These are phyloP conservation scores for Aotearoamyces nothofagi DNA, from an alignment of 2,329 filamentous ascomycete genomes.

Conservation along the genomic window DNA sequence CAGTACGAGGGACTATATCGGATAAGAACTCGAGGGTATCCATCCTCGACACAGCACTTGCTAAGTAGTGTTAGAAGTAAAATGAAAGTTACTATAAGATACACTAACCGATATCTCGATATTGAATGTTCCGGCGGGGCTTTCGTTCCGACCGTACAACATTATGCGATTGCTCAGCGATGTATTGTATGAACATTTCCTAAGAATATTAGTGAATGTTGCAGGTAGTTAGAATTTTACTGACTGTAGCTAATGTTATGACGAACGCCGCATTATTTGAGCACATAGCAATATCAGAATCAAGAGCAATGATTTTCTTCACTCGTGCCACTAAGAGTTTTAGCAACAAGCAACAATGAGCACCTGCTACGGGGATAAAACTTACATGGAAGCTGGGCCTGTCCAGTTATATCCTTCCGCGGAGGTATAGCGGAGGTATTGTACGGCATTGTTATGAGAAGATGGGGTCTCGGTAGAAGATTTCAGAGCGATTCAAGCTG, in stretches of 20 bases:
- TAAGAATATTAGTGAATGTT: too few relatives aligned
- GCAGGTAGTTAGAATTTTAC: constrained; percentile 14
- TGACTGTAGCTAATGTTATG: constrained; percentile 76
- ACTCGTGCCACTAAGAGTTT: constrained; percentile 63
- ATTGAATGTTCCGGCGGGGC: constrained; percentile 85
- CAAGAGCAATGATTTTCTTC: constrained; percentile 85
- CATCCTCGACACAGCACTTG: constrained; percentile 70
- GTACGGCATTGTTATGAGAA: constrained; percentile 71
- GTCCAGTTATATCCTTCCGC: constrained; percentile 68
- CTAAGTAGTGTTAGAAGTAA: constrained; percentile 26
- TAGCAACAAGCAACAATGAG: neutral
- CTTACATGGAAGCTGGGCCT: constrained; percentile 73
- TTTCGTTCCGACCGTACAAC: constrained; percentile 86
- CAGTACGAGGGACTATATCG: constrained; percentile 79
- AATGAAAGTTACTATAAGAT: too few relatives aligned
- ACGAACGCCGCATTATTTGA: constrained; percentile 91
- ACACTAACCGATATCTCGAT: constrained; percentile 69
- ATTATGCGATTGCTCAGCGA: constrained; percentile 71
- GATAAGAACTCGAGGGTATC: constrained; percentile 92
- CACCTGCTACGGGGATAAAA: constrained; percentile 8
- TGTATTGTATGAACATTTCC: constrained; percentile 76
- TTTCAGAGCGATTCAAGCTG: too few relatives aligned
- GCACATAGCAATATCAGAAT: constrained; percentile 72
- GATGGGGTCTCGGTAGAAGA: too few relatives aligned
- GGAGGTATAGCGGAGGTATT: constrained; percentile 75